Percentiles rank a stretch among this genome's conserved stretches.
phyloP scores from a whole-genome alignment of 2,329 filamentous ascomycete genomes.

The Aspergillus ochraceoroseus region DNA sequence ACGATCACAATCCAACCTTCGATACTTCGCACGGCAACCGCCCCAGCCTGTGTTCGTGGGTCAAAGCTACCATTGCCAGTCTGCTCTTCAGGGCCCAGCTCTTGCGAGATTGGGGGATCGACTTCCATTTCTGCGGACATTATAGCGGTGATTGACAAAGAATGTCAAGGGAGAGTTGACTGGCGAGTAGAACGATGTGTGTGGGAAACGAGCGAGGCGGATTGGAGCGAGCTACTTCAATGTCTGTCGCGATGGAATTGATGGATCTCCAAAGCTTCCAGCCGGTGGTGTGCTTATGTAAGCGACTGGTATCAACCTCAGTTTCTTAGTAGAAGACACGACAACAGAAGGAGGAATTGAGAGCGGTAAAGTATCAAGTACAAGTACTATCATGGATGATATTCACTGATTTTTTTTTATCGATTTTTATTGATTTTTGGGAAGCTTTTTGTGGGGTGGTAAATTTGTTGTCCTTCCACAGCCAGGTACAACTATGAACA shows the following conservation, averaged over 20 bases:
- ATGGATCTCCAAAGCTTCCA: not conserved
- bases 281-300: too few relatives aligned
- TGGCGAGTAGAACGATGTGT: not conserved
- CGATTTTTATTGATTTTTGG: too few relatives aligned
- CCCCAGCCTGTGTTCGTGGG: conserved; percentile 42
- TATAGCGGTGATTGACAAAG: conserved; percentile 1
- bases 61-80: conserved; percentile 34
- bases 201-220: conserved; percentile 21
- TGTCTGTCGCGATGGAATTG: conserved; percentile 41
- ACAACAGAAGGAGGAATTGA: too few relatives aligned
- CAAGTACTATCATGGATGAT: too few relatives aligned
- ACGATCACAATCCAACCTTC: conserved; percentile 66
- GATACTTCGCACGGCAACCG: conserved; percentile 60
- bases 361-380: too few relatives aligned
- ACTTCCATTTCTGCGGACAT: conserved; percentile 48
- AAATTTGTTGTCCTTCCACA: too few relatives aligned
- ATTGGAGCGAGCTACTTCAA: conserved; percentile 43
- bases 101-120: conserved; percentile 37
- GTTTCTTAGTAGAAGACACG: too few relatives aligned
- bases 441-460: too few relatives aligned
- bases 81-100: conserved; percentile 29
- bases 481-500: too few relatives aligned
- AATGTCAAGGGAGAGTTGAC: not conserved
- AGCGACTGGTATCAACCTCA: too few relatives aligned
- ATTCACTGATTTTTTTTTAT: too few relatives aligned